A percentile compares a stretch with the other conserved stretches of the same genome.
Conservation (phyloP, 2,329 filamentous ascomycete genomes). For the Mycogone perniciosa region DNA sequence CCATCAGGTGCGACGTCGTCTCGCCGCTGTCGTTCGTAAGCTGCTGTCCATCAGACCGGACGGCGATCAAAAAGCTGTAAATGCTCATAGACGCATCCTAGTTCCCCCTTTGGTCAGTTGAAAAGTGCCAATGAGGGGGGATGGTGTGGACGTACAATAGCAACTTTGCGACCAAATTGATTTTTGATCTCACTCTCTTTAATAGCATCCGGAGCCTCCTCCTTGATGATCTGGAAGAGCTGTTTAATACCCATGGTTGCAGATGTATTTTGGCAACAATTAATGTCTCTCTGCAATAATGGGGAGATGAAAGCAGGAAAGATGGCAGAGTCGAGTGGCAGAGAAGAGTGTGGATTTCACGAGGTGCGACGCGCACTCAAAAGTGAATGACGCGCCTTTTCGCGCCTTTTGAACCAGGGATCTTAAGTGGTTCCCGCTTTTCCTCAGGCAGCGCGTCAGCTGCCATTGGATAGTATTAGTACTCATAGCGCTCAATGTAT, state of each 20-base stretch:
- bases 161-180: slow-evolving; percentile 96
- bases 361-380: slow-evolving; percentile 6
- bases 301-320: background rate
- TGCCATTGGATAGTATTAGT: background rate
- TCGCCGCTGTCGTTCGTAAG: slow-evolving; percentile 92
- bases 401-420: slow-evolving; percentile 21
- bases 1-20: slow-evolving; percentile 97
- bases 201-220: slow-evolving; percentile 90
- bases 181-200: slow-evolving; percentile 98
- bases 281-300: no score
- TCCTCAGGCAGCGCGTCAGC: slow-evolving; percentile 1
- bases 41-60: slow-evolving; percentile 93
- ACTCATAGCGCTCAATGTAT: background rate
- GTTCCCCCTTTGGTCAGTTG: no score
- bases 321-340: background rate
- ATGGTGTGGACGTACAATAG: slow-evolving; percentile 62
- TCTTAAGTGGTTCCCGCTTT: slow-evolving; percentile 27
- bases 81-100: slow-evolving; percentile 80
- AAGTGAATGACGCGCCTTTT: slow-evolving; percentile 25
- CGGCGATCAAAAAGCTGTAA: slow-evolving; percentile 96
- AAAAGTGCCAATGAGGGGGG: no score
- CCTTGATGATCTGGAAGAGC: slow-evolving; percentile 75
- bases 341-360: background rate
- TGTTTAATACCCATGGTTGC: slow-evolving; percentile 60
- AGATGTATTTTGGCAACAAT: background rate